These are phyloP conservation scores for Flaveria linearis DNA, from an alignment of 129 eudicot genomes.

Conservation along the genomic window DNA sequence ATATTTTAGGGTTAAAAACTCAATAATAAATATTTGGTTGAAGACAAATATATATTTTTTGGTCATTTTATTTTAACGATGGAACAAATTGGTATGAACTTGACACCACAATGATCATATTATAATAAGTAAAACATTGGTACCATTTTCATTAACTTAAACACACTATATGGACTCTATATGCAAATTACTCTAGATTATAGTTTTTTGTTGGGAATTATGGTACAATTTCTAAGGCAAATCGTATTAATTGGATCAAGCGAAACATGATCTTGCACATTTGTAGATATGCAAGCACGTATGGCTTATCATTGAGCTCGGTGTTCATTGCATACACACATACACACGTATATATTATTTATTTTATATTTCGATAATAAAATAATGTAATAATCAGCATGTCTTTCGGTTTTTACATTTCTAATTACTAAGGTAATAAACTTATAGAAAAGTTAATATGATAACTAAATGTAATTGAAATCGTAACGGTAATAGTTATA, in stretches of 20 bases:
- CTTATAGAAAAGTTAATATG: too few relatives aligned
- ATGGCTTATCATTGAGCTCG: slow-evolving; percentile 4
- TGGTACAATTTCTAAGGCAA: not conserved
- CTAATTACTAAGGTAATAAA: too few relatives aligned
- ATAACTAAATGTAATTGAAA: too few relatives aligned
- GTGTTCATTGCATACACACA: not conserved
- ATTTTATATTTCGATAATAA: too few relatives aligned
- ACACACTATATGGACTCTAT: not conserved
- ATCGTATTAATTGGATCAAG: slow-evolving; percentile 5
- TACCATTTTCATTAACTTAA: not conserved
- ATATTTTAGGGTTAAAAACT: not conserved
- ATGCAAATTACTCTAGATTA: not conserved
- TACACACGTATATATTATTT: too few relatives aligned
- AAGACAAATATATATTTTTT: not conserved
- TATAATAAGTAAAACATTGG: not conserved
- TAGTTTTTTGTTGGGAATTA: not conserved
- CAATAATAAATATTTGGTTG: not conserved
- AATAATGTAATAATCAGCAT: too few relatives aligned
- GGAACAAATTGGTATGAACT: not conserved
- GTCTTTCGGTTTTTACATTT: too few relatives aligned
- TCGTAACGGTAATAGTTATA: too few relatives aligned
- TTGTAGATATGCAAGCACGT: slow-evolving; percentile 1
- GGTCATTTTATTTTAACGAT: not conserved
- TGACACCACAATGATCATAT: not conserved
- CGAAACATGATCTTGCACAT: not conserved